Base-by-base conservation (phyloP, 73 alveolate species). In the Tetrahymena malaccensis region DNA sequence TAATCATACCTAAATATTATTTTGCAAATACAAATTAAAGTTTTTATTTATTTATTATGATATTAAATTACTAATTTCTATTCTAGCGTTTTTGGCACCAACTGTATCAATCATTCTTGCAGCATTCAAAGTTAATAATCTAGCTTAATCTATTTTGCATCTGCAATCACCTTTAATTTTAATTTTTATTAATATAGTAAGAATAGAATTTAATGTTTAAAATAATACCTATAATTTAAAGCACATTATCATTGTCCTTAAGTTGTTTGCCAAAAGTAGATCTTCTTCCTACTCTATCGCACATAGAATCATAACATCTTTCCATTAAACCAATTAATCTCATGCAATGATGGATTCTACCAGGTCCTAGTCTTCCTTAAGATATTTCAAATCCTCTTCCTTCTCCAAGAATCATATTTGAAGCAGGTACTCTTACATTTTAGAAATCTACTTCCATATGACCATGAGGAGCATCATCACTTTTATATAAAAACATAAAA, bases 331-430 rank as follows among this genome's bases (percentile, higher is more conserved):
- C 98, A 33, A 97, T 94, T 27, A 97, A 85, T 85, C 98, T 96
- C 98, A 97, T 97, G 85, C 98, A 97, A 93, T 97, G 98, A 50
- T 97, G 98, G 38, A 97, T 96, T 85, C 98, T 97, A 16, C 98
- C 98, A 27, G 98, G 98, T 17, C 98, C 98, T 37, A 97, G 56
- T 55, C 98, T 95, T 22, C 98, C 98, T 43, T 97, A 96, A 16
- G 98, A 98, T 83, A 97, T 97, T 94, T 97, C 97, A 93, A 97
- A 97, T 93, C 98, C 98, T 85, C 96, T 95, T 33, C 98, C 98
- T 94, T 97, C 98, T 13, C 97, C 94, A 57, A 96, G 94, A 15
- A 97, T 97, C 95, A 97, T 93, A 83, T 96, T 96, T 15, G 95
- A 34, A 33, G 35, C 93, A 11, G 97, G 98, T 16, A 97, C 98